phyloP scores from a whole-genome alignment of 148 eudicot genomes.

The Vaccinium myrtillus region DNA sequence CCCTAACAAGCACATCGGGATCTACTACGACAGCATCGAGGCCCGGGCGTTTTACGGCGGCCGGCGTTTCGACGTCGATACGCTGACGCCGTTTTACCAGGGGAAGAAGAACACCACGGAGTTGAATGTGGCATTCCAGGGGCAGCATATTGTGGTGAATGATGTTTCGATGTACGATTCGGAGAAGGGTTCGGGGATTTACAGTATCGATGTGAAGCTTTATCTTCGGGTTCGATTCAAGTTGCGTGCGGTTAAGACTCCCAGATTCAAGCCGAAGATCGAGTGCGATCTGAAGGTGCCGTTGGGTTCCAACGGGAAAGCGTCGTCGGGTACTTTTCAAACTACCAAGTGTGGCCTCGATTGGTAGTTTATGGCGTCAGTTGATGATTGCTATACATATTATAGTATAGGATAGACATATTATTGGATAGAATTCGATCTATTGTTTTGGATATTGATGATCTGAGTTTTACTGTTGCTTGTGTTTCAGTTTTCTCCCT shows the following conservation, averaged over 20 bases:
- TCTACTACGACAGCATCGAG: constrained; percentile 67
- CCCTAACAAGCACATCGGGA: constrained; percentile 47
- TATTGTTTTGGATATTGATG: neutral
- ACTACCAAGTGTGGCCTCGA: constrained; percentile 38
- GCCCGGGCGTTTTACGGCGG: constrained; percentile 50
- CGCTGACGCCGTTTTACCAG: constrained; percentile 44
- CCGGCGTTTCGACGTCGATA: constrained; percentile 30
- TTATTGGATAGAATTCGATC: no score
- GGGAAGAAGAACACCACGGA: constrained; percentile 48
- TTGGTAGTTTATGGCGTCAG: constrained; percentile 21
- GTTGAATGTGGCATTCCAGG: constrained; percentile 34
- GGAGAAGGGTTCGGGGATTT: constrained; percentile 41
- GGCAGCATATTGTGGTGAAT: constrained; percentile 32
- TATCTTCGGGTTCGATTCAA: constrained; percentile 48
- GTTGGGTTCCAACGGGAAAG: constrained; percentile 31
- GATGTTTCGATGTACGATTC: constrained; percentile 28
- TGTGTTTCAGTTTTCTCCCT: neutral
- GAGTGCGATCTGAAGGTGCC: constrained; percentile 69
- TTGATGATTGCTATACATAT: neutral
- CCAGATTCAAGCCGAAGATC: constrained; percentile 44
- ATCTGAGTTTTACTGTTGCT: neutral
- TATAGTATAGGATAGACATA: neutral
- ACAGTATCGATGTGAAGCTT: constrained; percentile 47
- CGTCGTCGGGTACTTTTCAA: constrained; percentile 34
- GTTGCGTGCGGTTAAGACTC: constrained; percentile 46